Conservation (phyloP, 2,329 filamentous ascomycete genomes). For the Talaromyces sp. region DNA sequence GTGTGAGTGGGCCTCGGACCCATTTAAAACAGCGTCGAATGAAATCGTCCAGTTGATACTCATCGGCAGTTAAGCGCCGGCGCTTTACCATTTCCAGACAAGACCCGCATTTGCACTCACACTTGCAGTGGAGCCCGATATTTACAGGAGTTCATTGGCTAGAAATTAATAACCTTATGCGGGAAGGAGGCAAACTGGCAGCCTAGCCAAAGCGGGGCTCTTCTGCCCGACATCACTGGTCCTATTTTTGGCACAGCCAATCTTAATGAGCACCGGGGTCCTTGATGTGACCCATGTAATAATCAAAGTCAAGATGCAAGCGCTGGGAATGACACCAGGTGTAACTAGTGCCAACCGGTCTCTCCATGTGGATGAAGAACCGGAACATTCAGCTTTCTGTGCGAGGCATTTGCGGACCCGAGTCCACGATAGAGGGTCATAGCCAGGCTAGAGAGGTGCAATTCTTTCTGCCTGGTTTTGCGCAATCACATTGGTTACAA, state of each 20-base stretch:
- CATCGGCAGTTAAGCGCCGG: constrained; percentile 10
- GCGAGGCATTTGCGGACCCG: not conserved
- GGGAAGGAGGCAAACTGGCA: constrained; percentile 2
- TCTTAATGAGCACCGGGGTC: not conserved
- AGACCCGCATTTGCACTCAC: not conserved
- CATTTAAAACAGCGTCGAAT: not conserved
- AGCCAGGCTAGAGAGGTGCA: not conserved
- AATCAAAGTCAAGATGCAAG: constrained; percentile 1
- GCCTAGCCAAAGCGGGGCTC: not conserved
- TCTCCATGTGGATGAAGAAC: not conserved
- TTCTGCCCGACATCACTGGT: not conserved
- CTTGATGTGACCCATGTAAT: not conserved
- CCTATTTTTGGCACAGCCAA: constrained; percentile 2
- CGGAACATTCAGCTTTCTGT: not conserved
- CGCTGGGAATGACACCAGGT: constrained; percentile 1
- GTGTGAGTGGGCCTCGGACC: not conserved
- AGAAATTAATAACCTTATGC: not conserved
- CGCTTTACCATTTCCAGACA: constrained; percentile 1
- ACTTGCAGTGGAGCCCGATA: not conserved
- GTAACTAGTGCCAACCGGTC: not conserved
- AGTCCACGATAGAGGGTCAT: not conserved
- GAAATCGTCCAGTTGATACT: not conserved
- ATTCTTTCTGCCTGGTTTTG: not conserved
- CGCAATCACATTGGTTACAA: not conserved
- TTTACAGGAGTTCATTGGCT: constrained; percentile 1